Percentiles rank a stretch among this genome's conserved stretches.
phyloP scores from a whole-genome alignment of 2,329 filamentous ascomycete species.

The Helicocarpus griseus region DNA sequence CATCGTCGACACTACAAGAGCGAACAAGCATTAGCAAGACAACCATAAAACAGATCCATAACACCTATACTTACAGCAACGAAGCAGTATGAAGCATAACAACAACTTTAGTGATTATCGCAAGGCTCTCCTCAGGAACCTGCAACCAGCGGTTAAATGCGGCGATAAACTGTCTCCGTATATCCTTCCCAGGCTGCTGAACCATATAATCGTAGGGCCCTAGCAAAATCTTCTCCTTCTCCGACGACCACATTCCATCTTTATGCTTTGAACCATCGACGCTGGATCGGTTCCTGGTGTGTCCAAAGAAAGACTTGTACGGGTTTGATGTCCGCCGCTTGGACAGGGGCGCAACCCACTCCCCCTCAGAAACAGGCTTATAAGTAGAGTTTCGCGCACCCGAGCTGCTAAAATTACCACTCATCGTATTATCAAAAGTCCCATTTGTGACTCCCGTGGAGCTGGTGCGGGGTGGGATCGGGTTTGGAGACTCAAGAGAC shows the following conservation, averaged over 20 bases:
- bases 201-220: conserved; percentile 75
- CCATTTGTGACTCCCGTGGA: conserved; percentile 46
- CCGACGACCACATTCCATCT: conserved; percentile 49
- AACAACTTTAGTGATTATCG: conserved; percentile 25
- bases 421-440: conserved; percentile 10
- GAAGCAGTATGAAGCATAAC: conserved; percentile 32
- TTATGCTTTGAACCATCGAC: conserved; percentile 30
- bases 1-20: conserved; percentile 30
- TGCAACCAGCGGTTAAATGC: conserved; percentile 31
- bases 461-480: conserved; percentile 64
- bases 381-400: conserved; percentile 18
- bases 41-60: neutral
- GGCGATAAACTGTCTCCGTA: conserved; percentile 28
- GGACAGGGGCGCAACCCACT: conserved; percentile 46
- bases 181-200: conserved; percentile 56
- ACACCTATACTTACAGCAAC: conserved; percentile 23
- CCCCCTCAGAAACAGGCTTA: conserved; percentile 49
- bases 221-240: conserved; percentile 68
- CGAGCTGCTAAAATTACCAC: conserved; percentile 20
- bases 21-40: neutral
- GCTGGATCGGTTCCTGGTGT: conserved; percentile 28
- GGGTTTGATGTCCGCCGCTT: conserved; percentile 19
- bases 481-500: conserved; percentile 42
- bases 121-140: conserved; percentile 23
- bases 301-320: conserved; percentile 10